A percentile compares a stretch with the other conserved stretches of the same genome.
Conservation (phyloP, 2,329 filamentous ascomycete genomes). For the Cordyceps sp. region DNA sequence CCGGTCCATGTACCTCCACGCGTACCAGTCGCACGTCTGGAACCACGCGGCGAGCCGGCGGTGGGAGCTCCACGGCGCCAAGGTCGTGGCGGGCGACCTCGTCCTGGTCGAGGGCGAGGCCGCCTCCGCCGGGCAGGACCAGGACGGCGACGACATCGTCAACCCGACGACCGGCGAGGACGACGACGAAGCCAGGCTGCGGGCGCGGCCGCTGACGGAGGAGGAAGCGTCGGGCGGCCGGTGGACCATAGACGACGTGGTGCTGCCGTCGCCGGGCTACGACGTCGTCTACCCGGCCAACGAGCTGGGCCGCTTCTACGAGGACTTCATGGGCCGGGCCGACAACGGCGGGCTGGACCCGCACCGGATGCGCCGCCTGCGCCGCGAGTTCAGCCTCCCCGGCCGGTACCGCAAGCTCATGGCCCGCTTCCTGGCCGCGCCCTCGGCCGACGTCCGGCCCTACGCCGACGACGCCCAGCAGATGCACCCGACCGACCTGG, state of each 20-base stretch:
- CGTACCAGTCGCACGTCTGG: conserved; percentile 91
- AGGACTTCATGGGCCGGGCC: conserved; percentile 66
- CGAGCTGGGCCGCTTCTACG: conserved; percentile 69
- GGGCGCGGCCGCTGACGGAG: conserved; percentile 56
- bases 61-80: conserved; percentile 56
- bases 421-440: conserved; percentile 47
- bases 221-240: conserved; percentile 64
- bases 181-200: conserved; percentile 24
- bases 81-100: conserved; percentile 72
- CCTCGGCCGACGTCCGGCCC: conserved; percentile 50
- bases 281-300: conserved; percentile 79
- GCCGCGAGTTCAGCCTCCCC: conserved; percentile 76
- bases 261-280: conserved; percentile 83
- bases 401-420: conserved; percentile 81
- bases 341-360: conserved; percentile 69
- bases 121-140: conserved; percentile 39
- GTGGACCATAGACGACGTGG: conserved; percentile 73
- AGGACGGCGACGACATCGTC: conserved; percentile 32
- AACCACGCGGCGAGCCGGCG: conserved; percentile 71
- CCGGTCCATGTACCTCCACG: conserved; percentile 88
- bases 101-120: conserved; percentile 39
- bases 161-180: conserved; percentile 18
- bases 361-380: conserved; percentile 67
- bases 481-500: conserved; percentile 76
- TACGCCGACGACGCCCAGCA: conserved; percentile 64